Evolutionary conservation across 768 basidiomycete genomes (phyloP).

Genomic region (Suillus variegatus): DNA sequence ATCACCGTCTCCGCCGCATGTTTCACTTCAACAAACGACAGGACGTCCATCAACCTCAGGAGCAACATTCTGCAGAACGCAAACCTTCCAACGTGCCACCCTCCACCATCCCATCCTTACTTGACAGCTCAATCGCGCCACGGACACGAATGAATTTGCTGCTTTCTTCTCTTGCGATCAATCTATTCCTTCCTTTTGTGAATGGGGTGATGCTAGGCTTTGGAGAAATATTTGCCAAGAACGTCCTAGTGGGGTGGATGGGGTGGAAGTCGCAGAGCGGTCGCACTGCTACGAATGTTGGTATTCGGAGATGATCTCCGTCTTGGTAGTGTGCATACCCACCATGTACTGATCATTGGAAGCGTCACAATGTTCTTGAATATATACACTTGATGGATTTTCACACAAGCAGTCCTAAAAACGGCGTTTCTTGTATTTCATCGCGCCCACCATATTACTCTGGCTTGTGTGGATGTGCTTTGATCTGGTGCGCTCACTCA

Average conservation of each 20-base stretch:
- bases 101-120: constrained; percentile 68
- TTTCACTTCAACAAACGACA: constrained; percentile 19
- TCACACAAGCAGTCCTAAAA: not conserved
- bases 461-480: not conserved
- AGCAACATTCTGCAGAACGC: constrained; percentile 24
- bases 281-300: constrained; percentile 24
- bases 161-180: constrained; percentile 77
- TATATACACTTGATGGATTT: not conserved
- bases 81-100: constrained; percentile 28
- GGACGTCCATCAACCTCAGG: constrained; percentile 29
- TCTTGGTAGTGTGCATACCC: not conserved
- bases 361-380: not conserved
- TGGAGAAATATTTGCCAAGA: constrained; percentile 89
- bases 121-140: constrained; percentile 65
- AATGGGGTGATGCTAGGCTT: constrained; percentile 98
- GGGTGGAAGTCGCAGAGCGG: constrained; percentile 41
- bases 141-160: constrained; percentile 58
- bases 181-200: constrained; percentile 83
- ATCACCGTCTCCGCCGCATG: constrained; percentile 36
- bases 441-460: not conserved
- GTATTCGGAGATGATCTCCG: constrained; percentile 21
- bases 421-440: not conserved
- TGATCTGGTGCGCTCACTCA: not conserved
- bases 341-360: not conserved
- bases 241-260: constrained; percentile 59